These are phyloP conservation scores for Zalerion maritima DNA, from an alignment of 495 filamentous ascomycete species.

Conservation along the genomic window DNA sequence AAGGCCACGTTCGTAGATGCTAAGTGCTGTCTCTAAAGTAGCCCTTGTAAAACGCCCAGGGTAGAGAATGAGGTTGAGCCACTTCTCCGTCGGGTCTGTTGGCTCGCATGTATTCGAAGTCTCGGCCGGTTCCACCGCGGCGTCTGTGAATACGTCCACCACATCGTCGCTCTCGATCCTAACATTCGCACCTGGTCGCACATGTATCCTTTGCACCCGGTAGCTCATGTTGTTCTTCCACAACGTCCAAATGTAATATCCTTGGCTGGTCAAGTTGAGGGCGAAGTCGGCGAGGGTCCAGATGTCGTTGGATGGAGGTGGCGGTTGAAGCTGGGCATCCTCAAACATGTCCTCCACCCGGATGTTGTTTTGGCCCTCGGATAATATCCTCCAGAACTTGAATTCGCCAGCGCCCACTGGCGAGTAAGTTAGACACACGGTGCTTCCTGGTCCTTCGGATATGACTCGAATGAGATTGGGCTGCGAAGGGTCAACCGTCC, in stretches of 20 bases:
- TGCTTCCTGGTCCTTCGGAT: conserved; percentile 46
- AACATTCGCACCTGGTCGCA: no score
- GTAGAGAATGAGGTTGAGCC: conserved; percentile 62
- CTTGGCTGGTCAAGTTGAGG: conserved; percentile 45
- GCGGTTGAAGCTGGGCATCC: conserved; percentile 45
- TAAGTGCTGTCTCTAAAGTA: conserved; percentile 69
- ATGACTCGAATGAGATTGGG: conserved; percentile 58
- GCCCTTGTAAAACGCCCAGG: conserved; percentile 63
- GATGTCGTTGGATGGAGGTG: conserved; percentile 54
- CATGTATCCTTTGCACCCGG: conserved; percentile 52
- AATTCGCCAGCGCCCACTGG: conserved; percentile 77
- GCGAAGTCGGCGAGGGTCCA: conserved; percentile 84
- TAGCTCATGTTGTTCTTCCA: conserved; percentile 76
- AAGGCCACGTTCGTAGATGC: conserved; percentile 52
- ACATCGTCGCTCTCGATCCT: conserved; percentile 39
- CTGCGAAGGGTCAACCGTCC: conserved; percentile 63
- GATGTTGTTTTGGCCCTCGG: conserved; percentile 44
- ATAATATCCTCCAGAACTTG: conserved; percentile 80
- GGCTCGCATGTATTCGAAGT: conserved; percentile 44
- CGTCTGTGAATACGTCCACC: conserved; percentile 55
- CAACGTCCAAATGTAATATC: conserved; percentile 76
- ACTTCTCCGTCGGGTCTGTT: conserved; percentile 48
- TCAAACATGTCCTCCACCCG: conserved; percentile 59
- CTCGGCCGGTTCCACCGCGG: conserved; percentile 38
- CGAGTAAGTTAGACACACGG: conserved; percentile 71